phyloP scores from a whole-genome alignment of 495 filamentous ascomycete genomes.

The Lentithecium fluviatile region DNA sequence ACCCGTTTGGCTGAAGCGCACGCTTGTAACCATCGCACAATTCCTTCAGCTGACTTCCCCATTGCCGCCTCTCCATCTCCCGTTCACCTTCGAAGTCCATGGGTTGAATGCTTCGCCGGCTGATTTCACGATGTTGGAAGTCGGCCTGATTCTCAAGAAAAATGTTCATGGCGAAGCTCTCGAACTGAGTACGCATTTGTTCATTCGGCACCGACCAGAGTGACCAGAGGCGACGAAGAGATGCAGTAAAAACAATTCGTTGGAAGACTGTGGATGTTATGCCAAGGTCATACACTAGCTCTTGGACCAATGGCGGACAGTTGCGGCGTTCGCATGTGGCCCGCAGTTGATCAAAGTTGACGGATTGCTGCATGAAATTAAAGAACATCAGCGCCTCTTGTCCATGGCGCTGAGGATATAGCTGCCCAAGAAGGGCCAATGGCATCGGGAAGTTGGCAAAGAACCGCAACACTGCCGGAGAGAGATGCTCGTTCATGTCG shows the following conservation, averaged over 20 bases:
- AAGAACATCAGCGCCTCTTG: conserved; percentile 4
- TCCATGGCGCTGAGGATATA: conserved; percentile 18
- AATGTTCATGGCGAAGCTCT: background rate
- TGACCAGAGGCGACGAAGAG: conserved; percentile 25
- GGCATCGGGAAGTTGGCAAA: conserved; percentile 35
- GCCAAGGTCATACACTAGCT: conserved; percentile 21
- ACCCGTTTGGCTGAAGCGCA: background rate
- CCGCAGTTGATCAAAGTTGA: background rate
- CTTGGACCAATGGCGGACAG: conserved; percentile 28
- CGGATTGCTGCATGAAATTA: conserved; percentile 4
- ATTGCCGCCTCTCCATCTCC: background rate
- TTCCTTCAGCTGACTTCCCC: background rate
- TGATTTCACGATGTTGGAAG: background rate
- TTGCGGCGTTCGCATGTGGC: background rate
- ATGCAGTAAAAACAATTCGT: conserved; percentile 26
- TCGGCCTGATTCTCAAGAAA: background rate
- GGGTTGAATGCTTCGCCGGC: background rate
- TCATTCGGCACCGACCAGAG: background rate
- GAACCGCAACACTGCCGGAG: conserved; percentile 15
- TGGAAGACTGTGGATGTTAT: conserved; percentile 29
- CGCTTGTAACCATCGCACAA: background rate
- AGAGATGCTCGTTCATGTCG: conserved; percentile 21
- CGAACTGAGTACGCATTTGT: background rate
- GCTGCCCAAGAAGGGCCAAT: background rate
- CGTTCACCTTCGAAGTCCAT: background rate